Evolutionary conservation across 2,329 filamentous ascomycete genomes (phyloP).

Genomic region (Aspergillus nomiae): DNA sequence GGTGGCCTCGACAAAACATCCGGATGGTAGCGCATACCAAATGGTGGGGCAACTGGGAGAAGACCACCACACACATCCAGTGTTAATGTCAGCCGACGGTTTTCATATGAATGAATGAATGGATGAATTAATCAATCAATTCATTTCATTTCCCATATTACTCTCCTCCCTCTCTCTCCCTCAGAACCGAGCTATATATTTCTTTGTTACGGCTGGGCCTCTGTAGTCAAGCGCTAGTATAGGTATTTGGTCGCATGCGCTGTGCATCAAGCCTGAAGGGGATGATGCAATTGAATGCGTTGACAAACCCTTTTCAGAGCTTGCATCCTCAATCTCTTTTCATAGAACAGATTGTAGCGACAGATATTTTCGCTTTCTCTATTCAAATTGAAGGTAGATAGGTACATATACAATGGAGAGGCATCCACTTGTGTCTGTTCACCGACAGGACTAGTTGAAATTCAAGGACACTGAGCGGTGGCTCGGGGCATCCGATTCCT

Average conservation of each 20-base stretch:
- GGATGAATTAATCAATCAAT: not conserved
- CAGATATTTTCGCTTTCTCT: not conserved
- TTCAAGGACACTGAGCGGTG: conserved; percentile 8
- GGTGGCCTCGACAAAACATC: not conserved
- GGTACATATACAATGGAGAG: not conserved
- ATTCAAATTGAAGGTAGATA: not conserved
- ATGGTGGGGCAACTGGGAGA: not conserved
- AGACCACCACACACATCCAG: not conserved
- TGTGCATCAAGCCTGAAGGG: not conserved
- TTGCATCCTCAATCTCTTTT: not conserved
- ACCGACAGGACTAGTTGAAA: not conserved
- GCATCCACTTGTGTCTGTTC: not conserved
- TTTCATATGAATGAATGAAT: not conserved
- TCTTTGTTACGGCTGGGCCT: not conserved
- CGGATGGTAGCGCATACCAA: not conserved
- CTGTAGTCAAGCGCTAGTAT: not conserved
- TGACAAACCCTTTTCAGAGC: not conserved
- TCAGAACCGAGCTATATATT: not conserved
- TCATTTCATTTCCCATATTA: not conserved
- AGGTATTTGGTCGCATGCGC: not conserved
- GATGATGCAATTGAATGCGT: not conserved
- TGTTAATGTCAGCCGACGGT: not conserved
- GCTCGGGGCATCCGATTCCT: conserved; percentile 13
- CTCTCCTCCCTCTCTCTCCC: no score
- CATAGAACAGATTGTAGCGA: not conserved